Evolutionary conservation across 2,329 filamentous ascomycete species (phyloP).

Genomic region (Aspergillus quadrilineatus): DNA sequence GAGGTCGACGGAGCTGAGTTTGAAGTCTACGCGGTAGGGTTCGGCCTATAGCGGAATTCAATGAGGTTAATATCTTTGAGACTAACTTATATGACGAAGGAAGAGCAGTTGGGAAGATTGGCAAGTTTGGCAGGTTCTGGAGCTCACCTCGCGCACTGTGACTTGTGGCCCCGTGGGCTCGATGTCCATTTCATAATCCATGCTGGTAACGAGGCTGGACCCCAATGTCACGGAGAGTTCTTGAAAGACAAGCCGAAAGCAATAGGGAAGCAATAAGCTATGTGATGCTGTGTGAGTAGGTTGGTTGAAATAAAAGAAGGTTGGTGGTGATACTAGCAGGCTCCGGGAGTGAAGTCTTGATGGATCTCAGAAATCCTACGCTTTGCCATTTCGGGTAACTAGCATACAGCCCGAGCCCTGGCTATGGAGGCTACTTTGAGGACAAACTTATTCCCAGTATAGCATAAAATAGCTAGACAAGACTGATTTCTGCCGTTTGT

Average conservation of each 20-base stretch:
- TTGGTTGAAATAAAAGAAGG: background rate
- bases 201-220: conserved; percentile 27
- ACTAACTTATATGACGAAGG: background rate
- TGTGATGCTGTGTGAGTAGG: background rate
- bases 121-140: background rate
- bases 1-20: conserved; percentile 83
- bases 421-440: background rate
- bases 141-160: conserved; percentile 47
- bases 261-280: background rate
- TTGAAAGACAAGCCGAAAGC: background rate
- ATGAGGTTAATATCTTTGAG: background rate
- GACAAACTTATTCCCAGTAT: too few species aligned
- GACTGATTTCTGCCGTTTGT: background rate
- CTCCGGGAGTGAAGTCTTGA: background rate
- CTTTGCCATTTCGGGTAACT: conserved; percentile 24
- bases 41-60: conserved; percentile 56
- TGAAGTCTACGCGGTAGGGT: conserved; percentile 80
- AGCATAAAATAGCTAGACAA: background rate
- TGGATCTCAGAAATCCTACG: conserved; percentile 17
- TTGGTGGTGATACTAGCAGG: conserved; percentile 6
- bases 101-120: background rate
- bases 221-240: background rate
- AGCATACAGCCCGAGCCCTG: background rate
- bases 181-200: conserved; percentile 50
- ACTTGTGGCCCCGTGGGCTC: conserved; percentile 50